Conservation (phyloP, 495 filamentous ascomycete genomes). For the Hypoxylon cercidicola region DNA sequence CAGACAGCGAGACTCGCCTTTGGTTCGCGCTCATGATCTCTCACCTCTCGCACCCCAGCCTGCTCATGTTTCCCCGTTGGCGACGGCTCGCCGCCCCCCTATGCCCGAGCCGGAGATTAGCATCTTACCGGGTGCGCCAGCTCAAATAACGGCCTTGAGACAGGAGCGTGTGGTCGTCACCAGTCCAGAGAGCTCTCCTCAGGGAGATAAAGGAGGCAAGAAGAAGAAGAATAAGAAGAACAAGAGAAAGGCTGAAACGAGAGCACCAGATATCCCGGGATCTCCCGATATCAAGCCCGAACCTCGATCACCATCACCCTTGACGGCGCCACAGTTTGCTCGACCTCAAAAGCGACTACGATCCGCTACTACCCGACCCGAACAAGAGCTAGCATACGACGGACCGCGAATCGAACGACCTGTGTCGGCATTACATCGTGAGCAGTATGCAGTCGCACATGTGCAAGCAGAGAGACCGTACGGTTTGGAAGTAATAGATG, state of each 20-base stretch:
- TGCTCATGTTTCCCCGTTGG: constrained; percentile 80
- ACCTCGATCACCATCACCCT: constrained; percentile 82
- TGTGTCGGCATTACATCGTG: constrained; percentile 32
- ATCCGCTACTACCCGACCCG: constrained; percentile 58
- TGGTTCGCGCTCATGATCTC: constrained; percentile 59
- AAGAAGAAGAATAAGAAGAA: constrained; percentile 57
- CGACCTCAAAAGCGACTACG: constrained; percentile 64
- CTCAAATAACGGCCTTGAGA: constrained; percentile 62
- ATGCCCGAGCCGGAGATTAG: constrained; percentile 51
- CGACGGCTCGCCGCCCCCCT: constrained; percentile 68
- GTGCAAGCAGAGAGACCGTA: constrained; percentile 36
- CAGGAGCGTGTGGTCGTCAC: constrained; percentile 53
- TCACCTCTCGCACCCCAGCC: constrained; percentile 86
- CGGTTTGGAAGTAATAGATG: constrained; percentile 38
- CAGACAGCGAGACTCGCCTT: constrained; percentile 47
- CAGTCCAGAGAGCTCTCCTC: constrained; percentile 64
- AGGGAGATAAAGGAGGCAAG: constrained; percentile 48
- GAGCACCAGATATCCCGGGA: constrained; percentile 49
- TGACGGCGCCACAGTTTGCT: constrained; percentile 63
- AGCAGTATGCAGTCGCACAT: constrained; percentile 27
- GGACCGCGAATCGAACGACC: constrained; percentile 51
- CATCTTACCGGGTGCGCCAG: constrained; percentile 50
- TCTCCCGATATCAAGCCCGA: constrained; percentile 85
- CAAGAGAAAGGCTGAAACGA: constrained; percentile 58
- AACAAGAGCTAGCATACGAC: constrained; percentile 53